phyloP scores from a whole-genome alignment of 306 rosid species.

The Prunus salicina region DNA sequence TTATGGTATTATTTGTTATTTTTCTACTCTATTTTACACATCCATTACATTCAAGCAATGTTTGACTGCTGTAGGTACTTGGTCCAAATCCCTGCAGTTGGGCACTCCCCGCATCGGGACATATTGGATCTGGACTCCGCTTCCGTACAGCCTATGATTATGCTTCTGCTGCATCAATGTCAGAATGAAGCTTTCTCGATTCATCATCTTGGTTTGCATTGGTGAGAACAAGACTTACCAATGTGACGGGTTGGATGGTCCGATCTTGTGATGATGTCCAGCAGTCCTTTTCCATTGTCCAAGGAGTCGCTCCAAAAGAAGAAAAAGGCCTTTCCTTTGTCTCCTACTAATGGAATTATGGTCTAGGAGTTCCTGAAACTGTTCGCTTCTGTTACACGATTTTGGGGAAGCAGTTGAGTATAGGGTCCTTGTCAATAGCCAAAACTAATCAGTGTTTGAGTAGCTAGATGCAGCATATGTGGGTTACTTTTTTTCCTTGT shows the following conservation, averaged over 20 bases:
- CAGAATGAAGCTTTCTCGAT: conserved; percentile 36
- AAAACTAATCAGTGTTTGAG: conserved; percentile 9
- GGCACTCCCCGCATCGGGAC: conserved; percentile 68
- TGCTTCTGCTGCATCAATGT: conserved; percentile 37
- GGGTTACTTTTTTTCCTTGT: neutral
- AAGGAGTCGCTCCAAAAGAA: conserved; percentile 11
- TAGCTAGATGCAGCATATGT: neutral
- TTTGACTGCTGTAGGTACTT: conserved; percentile 57
- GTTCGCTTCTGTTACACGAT: conserved; percentile 20
- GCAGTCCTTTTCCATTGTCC: conserved; percentile 17
- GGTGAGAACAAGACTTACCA: conserved; percentile 15
- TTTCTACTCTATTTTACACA: neutral
- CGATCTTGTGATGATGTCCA: conserved; percentile 27
- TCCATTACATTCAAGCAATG: conserved; percentile 15
- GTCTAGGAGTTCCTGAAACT: conserved; percentile 22
- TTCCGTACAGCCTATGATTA: conserved; percentile 55
- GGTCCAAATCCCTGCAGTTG: conserved; percentile 77
- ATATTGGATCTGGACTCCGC: conserved; percentile 77
- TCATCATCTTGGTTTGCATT: conserved; percentile 19
- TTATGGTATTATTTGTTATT: conserved; percentile 13
- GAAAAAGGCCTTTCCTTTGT: neutral
- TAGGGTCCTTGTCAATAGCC: conserved; percentile 28
- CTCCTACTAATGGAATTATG: conserved; percentile 16
- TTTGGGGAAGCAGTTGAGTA: conserved; percentile 10
- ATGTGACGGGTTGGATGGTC: conserved; percentile 17